phyloP scores from a whole-genome alignment of 2,329 filamentous ascomycete genomes.

The Lasiodiplodia sp. region DNA sequence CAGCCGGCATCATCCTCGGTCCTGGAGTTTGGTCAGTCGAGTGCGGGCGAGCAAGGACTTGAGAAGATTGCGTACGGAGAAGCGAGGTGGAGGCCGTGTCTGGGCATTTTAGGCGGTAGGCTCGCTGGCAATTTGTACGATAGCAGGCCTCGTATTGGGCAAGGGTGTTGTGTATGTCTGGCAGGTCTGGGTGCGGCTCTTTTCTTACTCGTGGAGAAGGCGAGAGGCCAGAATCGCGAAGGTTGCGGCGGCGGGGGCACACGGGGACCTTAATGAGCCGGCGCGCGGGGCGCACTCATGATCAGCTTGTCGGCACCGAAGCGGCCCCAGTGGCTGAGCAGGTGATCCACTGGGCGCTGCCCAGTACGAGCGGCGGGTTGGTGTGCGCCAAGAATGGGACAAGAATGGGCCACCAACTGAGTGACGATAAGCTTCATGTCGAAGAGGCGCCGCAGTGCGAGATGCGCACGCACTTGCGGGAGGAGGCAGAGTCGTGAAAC shows the following conservation, averaged over 20 bases:
- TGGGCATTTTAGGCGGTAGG: not conserved
- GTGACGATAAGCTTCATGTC: not conserved
- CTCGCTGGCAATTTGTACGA: not conserved
- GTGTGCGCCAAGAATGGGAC: constrained; percentile 8
- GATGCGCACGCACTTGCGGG: not conserved
- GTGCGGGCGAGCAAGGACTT: not conserved
- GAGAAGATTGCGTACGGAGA: constrained; percentile 6
- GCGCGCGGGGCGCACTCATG: constrained; percentile 13
- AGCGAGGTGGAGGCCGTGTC: not conserved
- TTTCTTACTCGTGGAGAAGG: constrained; percentile 9
- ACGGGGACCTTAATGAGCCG: constrained; percentile 18
- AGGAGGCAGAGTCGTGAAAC: not conserved
- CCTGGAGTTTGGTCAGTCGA: not conserved
- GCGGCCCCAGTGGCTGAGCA: constrained; percentile 23
- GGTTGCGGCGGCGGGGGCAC: constrained; percentile 16
- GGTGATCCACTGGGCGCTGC: constrained; percentile 7
- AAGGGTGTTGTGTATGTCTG: constrained; percentile 5
- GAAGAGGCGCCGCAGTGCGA: not conserved
- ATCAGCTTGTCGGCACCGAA: constrained; percentile 7
- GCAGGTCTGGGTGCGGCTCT: constrained; percentile 14
- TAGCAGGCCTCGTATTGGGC: constrained; percentile 3
- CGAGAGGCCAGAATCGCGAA: constrained; percentile 4
- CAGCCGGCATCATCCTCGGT: constrained; percentile 3
- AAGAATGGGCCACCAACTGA: not conserved
- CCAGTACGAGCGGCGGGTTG: constrained; percentile 11